These are phyloP conservation scores for Candida corydali DNA, from an alignment of 805 yeast species.

Conservation along the genomic window DNA sequence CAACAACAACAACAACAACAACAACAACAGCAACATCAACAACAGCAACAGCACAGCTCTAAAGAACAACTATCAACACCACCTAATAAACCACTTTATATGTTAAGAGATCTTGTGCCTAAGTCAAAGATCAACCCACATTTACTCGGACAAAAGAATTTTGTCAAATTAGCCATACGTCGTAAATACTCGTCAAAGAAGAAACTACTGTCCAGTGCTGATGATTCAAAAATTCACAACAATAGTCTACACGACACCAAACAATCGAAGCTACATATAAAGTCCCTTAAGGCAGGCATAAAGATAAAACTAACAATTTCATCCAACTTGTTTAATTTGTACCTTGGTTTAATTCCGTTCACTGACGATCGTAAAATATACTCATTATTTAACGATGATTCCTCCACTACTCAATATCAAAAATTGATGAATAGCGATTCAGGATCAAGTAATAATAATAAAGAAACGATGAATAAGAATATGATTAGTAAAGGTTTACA, in stretches of 20 bases:
- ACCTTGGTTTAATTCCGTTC: conserved; percentile 38
- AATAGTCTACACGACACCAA: not conserved
- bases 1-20: not conserved
- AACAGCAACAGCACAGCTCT: not conserved
- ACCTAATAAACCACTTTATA: not conserved
- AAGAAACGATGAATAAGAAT: conserved; percentile 1
- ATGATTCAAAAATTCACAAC: not conserved
- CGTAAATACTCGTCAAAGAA: conserved; percentile 24
- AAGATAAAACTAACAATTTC: conserved; percentile 46
- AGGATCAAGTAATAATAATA: not conserved
- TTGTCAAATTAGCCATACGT: conserved; percentile 30
- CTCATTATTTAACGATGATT: conserved; percentile 10
- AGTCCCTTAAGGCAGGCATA: conserved; percentile 49
- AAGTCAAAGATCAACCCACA: conserved; percentile 1
- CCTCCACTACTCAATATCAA: conserved; percentile 4
- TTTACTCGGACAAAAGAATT: conserved; percentile 9
- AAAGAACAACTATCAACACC: not conserved
- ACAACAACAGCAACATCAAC: not conserved
- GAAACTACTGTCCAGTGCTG: conserved; percentile 5
- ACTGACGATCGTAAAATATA: conserved; percentile 19
- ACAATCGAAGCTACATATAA: conserved; percentile 31
- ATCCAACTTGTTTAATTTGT: conserved; percentile 40
- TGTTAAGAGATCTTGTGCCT: conserved; percentile 6
- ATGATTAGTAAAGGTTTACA: conserved; percentile 26
- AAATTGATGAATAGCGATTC: conserved; percentile 6